A percentile compares a stretch with the other conserved stretches of the same genome.
These are phyloP conservation scores for Botrytis deweyae DNA, from an alignment of 2,329 filamentous ascomycete genomes.

Conservation along the genomic window DNA sequence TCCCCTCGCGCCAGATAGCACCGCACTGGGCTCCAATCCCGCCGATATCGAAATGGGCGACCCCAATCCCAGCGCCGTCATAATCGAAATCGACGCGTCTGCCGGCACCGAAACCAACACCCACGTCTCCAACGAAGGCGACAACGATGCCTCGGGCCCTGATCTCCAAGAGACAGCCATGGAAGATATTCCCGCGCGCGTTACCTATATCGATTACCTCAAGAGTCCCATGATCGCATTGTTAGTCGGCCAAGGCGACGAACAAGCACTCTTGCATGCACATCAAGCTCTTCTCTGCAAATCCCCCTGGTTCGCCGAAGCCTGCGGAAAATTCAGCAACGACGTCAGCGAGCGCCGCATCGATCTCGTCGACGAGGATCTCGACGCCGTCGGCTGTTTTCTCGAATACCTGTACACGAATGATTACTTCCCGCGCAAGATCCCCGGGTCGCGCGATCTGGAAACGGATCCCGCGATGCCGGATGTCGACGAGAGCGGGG, in stretches of 20 bases:
- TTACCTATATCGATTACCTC: slow-evolving; percentile 58
- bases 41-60: slow-evolving; percentile 36
- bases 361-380: slow-evolving; percentile 63
- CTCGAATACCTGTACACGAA: slow-evolving; percentile 81
- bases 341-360: slow-evolving; percentile 66
- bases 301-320: slow-evolving; percentile 71
- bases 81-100: slow-evolving; percentile 34
- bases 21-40: slow-evolving; percentile 22
- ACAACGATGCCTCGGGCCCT: not conserved
- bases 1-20: slow-evolving; percentile 26
- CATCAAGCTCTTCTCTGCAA: slow-evolving; percentile 74
- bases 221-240: slow-evolving; percentile 69
- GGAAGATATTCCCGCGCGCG: slow-evolving; percentile 29
- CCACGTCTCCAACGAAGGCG: not conserved
- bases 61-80: slow-evolving; percentile 24
- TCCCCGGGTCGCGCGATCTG: slow-evolving; percentile 62
- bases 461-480: slow-evolving; percentile 67
- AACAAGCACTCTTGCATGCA: slow-evolving; percentile 65
- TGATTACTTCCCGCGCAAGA: slow-evolving; percentile 78
- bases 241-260: slow-evolving; percentile 60
- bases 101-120: not conserved
- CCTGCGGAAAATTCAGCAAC: slow-evolving; percentile 60
- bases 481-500: slow-evolving; percentile 70
- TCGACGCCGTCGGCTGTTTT: slow-evolving; percentile 74
- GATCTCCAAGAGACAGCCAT: slow-evolving; percentile 29